These are phyloP conservation scores for Chrysoporthe austroafricana DNA, from an alignment of 2,329 filamentous ascomycete genomes.

Conservation along the genomic window DNA sequence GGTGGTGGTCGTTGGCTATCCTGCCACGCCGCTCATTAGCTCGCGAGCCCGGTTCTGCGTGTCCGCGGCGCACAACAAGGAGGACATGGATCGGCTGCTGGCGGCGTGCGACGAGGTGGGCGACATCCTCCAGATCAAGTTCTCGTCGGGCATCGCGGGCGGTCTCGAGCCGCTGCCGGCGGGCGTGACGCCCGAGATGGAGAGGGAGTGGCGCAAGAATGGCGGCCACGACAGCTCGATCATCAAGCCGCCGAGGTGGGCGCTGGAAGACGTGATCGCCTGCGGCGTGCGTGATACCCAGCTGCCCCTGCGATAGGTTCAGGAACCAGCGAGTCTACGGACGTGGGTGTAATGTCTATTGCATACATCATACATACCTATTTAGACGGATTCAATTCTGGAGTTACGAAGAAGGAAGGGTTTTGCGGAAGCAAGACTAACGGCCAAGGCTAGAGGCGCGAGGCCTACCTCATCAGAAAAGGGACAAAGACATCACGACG, in stretches of 20 bases:
- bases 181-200: conserved; percentile 71
- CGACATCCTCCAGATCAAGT: conserved; percentile 91
- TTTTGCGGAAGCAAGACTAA: not conserved
- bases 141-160: conserved; percentile 93
- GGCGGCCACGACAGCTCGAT: conserved; percentile 69
- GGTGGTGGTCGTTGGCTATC: conserved; percentile 95
- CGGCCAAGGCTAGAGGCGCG: not conserved
- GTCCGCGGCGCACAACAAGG: conserved; percentile 95
- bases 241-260: conserved; percentile 78
- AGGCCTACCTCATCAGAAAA: not conserved
- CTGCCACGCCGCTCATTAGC: conserved; percentile 91
- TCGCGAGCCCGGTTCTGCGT: conserved; percentile 96
- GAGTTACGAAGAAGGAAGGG: not conserved
- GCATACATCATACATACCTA: conserved; percentile 2
- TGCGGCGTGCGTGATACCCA: conserved; percentile 78
- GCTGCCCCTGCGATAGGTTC: conserved; percentile 63
- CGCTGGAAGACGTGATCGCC: conserved; percentile 78
- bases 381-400: not conserved
- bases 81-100: conserved; percentile 89
- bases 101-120: conserved; percentile 91
- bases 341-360: conserved; percentile 27
- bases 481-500: conserved; percentile 10
- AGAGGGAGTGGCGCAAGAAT: conserved; percentile 67
- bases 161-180: conserved; percentile 78
- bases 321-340: conserved; percentile 23